These are phyloP conservation scores for Lycium barbarum DNA, from an alignment of 257 asterid species.

Conservation along the genomic window DNA sequence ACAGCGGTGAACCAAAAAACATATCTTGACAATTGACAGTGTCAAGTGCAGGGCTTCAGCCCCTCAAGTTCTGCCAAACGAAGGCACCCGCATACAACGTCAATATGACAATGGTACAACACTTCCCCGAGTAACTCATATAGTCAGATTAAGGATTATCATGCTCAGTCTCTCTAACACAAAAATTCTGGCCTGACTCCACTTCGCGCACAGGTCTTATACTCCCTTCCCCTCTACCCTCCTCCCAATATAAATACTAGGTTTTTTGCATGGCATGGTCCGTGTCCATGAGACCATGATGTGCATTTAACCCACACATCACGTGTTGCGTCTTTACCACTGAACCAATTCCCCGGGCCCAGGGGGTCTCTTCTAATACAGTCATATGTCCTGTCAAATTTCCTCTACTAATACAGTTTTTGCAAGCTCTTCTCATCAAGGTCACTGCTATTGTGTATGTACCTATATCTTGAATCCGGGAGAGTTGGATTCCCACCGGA, in stretches of 20 bases:
- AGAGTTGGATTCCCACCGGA: neutral
- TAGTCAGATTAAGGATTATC: neutral
- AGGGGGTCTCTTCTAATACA: constrained; percentile 42
- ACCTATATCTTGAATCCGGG: constrained; percentile 23
- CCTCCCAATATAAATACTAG: neutral
- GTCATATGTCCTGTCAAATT: constrained; percentile 41
- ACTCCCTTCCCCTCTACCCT: neutral
- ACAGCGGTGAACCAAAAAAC: neutral
- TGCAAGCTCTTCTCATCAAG: constrained; percentile 31
- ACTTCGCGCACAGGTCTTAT: neutral
- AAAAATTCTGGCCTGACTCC: neutral
- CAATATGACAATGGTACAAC: neutral
- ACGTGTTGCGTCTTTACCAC: neutral
- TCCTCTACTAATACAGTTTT: constrained; percentile 34
- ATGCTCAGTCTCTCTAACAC: neutral
- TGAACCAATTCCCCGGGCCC: neutral
- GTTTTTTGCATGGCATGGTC: neutral
- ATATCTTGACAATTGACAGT: neutral
- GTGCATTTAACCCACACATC: neutral
- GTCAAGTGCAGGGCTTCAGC: neutral
- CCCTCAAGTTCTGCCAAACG: neutral
- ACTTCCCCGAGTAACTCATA: neutral
- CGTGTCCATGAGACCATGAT: no score
- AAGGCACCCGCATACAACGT: neutral
- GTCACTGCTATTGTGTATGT: constrained; percentile 31